Conservation (phyloP, 306 rosid genomes). For the Crataegus laevigata region DNA sequence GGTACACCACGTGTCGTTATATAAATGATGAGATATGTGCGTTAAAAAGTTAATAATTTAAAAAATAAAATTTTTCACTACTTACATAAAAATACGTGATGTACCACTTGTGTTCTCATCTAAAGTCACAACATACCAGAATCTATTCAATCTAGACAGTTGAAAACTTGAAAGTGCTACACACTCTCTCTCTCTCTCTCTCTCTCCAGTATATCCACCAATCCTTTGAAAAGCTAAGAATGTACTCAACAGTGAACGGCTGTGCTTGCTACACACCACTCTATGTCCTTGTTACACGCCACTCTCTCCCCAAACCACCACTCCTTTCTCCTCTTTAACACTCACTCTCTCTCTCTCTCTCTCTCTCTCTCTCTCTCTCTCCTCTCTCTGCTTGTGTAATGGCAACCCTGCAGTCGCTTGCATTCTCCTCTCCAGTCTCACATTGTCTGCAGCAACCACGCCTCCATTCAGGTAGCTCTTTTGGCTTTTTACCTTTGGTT, state of each 20-base stretch:
- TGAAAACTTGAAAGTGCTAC: neutral
- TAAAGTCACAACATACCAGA: neutral
- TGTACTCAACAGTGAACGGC: slow-evolving; percentile 46
- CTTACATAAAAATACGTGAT: no score
- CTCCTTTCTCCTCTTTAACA: slow-evolving; percentile 1
- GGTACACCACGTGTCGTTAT: no score
- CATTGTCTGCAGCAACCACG: slow-evolving; percentile 52
- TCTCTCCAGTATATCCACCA: slow-evolving; percentile 1
- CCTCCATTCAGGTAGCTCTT: slow-evolving; percentile 37
- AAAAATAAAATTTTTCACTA: no score
- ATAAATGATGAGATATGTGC: no score
- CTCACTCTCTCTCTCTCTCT: no score
- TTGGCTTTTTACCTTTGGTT: neutral
- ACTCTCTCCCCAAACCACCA: slow-evolving; percentile 45
- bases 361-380: neutral
- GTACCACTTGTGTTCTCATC: no score
- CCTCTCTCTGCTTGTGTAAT: slow-evolving; percentile 35
- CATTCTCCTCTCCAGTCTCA: slow-evolving; percentile 54
- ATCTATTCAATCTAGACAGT: neutral
- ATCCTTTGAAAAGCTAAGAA: neutral
- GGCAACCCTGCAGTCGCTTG: slow-evolving; percentile 77
- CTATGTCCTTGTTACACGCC: no score
- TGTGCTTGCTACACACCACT: slow-evolving; percentile 54
- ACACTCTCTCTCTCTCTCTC: no score
- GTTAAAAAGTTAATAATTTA: no score